phyloP scores from a whole-genome alignment of 768 basidiomycete species.

The Lentinula lateritia region DNA sequence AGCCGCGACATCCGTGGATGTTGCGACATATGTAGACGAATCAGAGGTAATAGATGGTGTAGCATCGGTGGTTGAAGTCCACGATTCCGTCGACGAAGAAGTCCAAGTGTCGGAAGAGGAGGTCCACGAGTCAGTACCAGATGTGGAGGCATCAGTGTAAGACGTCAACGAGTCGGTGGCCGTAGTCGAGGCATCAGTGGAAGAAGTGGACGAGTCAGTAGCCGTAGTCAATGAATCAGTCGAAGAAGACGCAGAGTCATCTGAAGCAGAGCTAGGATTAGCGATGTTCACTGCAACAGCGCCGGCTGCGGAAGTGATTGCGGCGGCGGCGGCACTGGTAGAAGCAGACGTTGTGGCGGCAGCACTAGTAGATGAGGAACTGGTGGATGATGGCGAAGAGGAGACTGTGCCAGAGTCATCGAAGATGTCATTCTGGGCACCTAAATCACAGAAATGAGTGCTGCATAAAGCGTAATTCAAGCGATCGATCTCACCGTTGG shows the following conservation, averaged over 20 bases:
- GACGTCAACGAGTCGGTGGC: neutral
- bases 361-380: neutral
- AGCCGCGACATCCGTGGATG: neutral
- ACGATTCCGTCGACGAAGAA: neutral
- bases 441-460: slow-evolving; percentile 13
- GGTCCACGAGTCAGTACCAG: neutral
- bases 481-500: slow-evolving; percentile 29
- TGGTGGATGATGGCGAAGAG: too few relatives aligned
- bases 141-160: neutral
- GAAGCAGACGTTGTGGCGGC: neutral
- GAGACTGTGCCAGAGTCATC: slow-evolving; percentile 1
- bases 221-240: neutral
- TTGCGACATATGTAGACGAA: neutral
- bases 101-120: neutral
- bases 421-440: slow-evolving; percentile 43
- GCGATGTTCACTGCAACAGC: neutral
- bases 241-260: neutral
- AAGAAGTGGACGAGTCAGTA: neutral
- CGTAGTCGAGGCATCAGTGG: neutral
- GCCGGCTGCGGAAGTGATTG: neutral
- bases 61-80: neutral
- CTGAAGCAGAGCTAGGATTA: neutral
- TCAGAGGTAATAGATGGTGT: neutral
- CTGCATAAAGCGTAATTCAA: neutral
- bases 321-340: neutral